Base-by-base conservation (phyloP, 2,329 filamentous ascomycete species). In the Cladosporium sp. region DNA sequence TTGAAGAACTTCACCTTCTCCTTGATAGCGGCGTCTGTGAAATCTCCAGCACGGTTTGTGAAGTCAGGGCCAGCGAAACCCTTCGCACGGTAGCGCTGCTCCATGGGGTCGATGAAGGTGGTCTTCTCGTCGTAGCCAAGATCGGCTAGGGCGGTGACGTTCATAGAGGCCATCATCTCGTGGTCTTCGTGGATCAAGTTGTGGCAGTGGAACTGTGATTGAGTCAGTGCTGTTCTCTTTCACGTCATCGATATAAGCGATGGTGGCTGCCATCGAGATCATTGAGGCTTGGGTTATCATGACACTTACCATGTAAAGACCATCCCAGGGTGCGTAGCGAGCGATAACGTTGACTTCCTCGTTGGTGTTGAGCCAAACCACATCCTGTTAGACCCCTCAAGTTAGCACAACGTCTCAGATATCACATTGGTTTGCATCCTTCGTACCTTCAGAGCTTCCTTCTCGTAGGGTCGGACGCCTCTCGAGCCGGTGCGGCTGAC, bases 341-440 rank as follows among this genome's bases (percentile, higher is more conserved):
- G 84, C 84, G 54, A 84, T 78, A 0, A 86, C 83, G 5, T 79
- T 76, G 15, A 85, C 82, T 1, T 76, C 81, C 75, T 88, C 85
- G 26, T 81, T 80, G 0, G 74, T 75, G 12, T 80, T 83, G 1
- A 88, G 78, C 79, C 84, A 84, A 2, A 87, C 84, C 1, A 87
- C 83, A 70, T 88, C 86, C 41, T 47, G n/a, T n/a, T 4, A 18
- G n/a, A 38, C 15, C 3, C 7, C 2, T 21, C 3, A 11, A 21
- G n/a, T 47, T 5, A 47, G 41, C n/a, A 21, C 8, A 47, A 5
- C 8, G 8, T 47, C n/a, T 47, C n/a, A 2, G 8, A 10, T 0
- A n/a, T 44, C 3, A 11, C 21, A 12, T 21, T 47, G 41, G 41
- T 5, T 21, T 21, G n/a, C 8, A 47, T 11, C 3, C 2, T 7